phyloP scores from a whole-genome alignment of 169 alveolate species.

The Plasmodium berghei region DNA sequence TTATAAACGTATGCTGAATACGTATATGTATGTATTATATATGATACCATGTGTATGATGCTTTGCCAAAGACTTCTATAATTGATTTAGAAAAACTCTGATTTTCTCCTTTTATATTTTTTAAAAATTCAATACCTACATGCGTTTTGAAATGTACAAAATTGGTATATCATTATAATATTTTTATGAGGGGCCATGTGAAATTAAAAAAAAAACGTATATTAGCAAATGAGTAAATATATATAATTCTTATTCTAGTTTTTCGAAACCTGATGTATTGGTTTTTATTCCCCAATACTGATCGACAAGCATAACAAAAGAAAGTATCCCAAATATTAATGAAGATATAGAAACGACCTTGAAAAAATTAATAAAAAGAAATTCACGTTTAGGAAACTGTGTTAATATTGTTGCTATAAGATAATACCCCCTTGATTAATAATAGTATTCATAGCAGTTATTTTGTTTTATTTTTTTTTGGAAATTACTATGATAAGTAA shows the following conservation, averaged over 20 bases:
- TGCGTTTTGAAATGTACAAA: not conserved
- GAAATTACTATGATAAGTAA: conserved; percentile 25
- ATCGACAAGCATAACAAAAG: conserved; percentile 65
- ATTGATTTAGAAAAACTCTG: conserved; percentile 35
- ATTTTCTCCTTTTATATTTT: conserved; percentile 22
- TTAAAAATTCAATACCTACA: conserved; percentile 58
- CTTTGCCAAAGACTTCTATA: conserved; percentile 50
- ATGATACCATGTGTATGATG: too few species aligned
- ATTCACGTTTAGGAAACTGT: not conserved
- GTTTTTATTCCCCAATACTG: conserved; percentile 63
- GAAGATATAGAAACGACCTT: conserved; percentile 39
- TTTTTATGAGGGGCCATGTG: too few species aligned
- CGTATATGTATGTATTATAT: too few species aligned
- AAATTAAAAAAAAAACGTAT: not conserved
- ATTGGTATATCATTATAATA: too few species aligned
- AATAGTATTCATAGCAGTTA: not conserved
- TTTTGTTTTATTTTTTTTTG: not conserved
- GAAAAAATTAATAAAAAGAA: not conserved
- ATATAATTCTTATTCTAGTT: not conserved
- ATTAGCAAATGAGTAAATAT: not conserved
- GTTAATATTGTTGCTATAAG: not conserved
- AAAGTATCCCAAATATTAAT: conserved; percentile 47
- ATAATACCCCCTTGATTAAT: not conserved
- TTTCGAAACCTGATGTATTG: conserved; percentile 54
- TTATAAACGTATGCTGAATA: too few species aligned